Conservation (phyloP, 495 filamentous ascomycete species). For the Xylaria grammica region DNA sequence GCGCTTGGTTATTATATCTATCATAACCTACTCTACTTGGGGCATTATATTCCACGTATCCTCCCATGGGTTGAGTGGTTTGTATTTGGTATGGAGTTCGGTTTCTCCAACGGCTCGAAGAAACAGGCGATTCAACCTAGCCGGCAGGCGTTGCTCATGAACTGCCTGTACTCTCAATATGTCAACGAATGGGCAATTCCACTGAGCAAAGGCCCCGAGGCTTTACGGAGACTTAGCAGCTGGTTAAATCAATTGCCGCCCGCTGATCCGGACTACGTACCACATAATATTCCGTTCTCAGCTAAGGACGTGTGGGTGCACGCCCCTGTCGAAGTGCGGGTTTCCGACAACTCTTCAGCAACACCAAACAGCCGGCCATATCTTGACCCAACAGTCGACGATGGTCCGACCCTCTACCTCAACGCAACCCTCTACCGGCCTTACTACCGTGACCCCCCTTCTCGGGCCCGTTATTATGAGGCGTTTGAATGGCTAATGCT, state of each 20-base stretch:
- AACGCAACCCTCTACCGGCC: constrained; percentile 96
- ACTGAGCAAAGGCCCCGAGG: constrained; percentile 85
- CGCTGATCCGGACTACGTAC: constrained; percentile 56
- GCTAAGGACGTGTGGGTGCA: constrained; percentile 84
- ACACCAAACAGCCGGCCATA: constrained; percentile 64
- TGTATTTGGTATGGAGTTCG: constrained; percentile 94
- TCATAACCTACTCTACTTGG: constrained; percentile 81
- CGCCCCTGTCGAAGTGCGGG: constrained; percentile 90
- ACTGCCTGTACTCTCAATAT: constrained; percentile 94
- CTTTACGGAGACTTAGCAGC: constrained; percentile 77
- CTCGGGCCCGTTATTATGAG: constrained; percentile 78
- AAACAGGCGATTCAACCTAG: constrained; percentile 79
- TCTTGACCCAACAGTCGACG: constrained; percentile 69
- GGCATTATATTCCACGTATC: constrained; percentile 77
- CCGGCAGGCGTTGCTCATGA: constrained; percentile 83
- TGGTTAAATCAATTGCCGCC: constrained; percentile 75
- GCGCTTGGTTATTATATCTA: constrained; percentile 84
- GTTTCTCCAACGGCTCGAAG: constrained; percentile 71
- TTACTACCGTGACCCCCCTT: constrained; percentile 81
- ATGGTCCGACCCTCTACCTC: constrained; percentile 85
- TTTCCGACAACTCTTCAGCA: constrained; percentile 70
- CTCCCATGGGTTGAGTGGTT: constrained; percentile 91
- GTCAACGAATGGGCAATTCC: constrained; percentile 99
- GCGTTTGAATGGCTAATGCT: constrained; percentile 97
- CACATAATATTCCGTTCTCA: constrained; percentile 79